Evolutionary conservation across 2,329 filamentous ascomycete species (phyloP).

Genomic region (Penicillium sp.): DNA sequence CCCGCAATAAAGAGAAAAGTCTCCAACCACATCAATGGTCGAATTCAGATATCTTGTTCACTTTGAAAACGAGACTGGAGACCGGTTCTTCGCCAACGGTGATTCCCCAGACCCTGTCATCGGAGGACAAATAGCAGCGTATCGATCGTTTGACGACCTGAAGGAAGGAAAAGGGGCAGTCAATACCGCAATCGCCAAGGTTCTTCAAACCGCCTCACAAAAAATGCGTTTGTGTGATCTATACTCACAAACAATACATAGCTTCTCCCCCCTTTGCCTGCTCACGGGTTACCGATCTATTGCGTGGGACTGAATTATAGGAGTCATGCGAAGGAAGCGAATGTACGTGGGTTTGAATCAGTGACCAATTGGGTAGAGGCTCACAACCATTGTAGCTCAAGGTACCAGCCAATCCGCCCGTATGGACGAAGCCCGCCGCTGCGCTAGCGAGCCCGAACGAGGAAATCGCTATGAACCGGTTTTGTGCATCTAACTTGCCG

Average conservation of each 20-base stretch:
- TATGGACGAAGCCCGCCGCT: constrained; percentile 12
- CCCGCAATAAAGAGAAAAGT: too few relatives aligned
- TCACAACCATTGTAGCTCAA: constrained; percentile 20
- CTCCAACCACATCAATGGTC: not conserved
- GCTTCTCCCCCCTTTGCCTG: constrained; percentile 9
- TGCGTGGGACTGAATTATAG: constrained; percentile 16
- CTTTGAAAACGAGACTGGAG: not conserved
- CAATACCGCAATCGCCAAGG: not conserved
- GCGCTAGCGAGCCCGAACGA: constrained; percentile 1
- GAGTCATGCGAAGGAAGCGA: constrained; percentile 15
- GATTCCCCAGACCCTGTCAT: not conserved
- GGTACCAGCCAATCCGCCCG: constrained; percentile 6
- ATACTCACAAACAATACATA: not conserved
- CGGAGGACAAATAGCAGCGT: not conserved
- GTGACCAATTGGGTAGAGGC: constrained; percentile 21
- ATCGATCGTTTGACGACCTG: constrained; percentile 1
- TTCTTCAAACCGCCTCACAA: not conserved
- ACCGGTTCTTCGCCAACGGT: not conserved
- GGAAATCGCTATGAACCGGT: constrained; percentile 6
- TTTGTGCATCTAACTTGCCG: constrained; percentile 10
- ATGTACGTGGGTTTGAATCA: constrained; percentile 29
- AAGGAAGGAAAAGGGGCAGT: not conserved
- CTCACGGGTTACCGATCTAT: constrained; percentile 5
- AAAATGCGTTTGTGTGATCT: not conserved
- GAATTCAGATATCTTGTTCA: not conserved